A percentile compares a stretch with the other conserved stretches of the same genome.
These are phyloP conservation scores for Sonneratia alba DNA, from an alignment of 345 rosid species.

Conservation along the genomic window DNA sequence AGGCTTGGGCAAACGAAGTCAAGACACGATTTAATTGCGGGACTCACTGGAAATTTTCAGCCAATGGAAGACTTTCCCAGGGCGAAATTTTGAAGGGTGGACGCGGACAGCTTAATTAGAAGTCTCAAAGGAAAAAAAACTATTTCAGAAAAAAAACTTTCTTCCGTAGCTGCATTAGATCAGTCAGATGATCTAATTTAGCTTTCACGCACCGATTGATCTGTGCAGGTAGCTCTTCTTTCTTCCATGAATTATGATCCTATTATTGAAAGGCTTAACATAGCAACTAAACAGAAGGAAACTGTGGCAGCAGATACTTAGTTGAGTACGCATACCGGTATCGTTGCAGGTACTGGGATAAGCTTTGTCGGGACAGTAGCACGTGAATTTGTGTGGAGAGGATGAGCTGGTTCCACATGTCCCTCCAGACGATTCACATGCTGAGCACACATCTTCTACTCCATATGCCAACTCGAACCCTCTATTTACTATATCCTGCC, in stretches of 20 bases:
- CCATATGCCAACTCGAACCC: conserved; percentile 20
- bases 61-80: no score
- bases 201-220: no score
- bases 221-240: no score
- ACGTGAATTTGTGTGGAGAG: conserved; percentile 14
- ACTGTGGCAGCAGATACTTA: background rate
- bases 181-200: no score
- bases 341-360: background rate
- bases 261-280: background rate
- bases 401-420: conserved; percentile 28
- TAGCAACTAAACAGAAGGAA: background rate
- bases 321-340: background rate
- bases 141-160: no score
- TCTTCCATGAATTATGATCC: background rate
- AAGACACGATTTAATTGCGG: no score
- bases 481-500: background rate
- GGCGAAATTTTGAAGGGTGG: no score
- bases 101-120: no score
- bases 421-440: conserved; percentile 23
- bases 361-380: conserved; percentile 23
- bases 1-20: no score
- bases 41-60: no score
- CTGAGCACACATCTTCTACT: conserved; percentile 4
- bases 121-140: no score
- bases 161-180: no score